Evolutionary conservation across 257 asterid genomes (phyloP), one percentile per base, ranked within the genome.

Genomic region (Verbascum thapsus): DNA sequence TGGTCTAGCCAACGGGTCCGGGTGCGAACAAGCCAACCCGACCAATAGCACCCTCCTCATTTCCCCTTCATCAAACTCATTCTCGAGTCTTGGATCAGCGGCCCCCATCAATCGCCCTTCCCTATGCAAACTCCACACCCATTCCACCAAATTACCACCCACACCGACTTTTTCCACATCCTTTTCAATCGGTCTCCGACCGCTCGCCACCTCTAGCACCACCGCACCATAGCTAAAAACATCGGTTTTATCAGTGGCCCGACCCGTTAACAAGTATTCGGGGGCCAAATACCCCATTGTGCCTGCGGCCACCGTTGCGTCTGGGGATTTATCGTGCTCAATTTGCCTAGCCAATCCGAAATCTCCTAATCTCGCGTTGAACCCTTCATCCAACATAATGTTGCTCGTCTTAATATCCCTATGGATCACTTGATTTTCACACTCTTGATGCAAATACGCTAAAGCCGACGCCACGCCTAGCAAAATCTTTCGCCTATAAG

Each of bases 281-380:
- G 96, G 96, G 11, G 96, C 96, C 44, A 88, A 69, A 60, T 88
- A 88, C 1, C 96, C 96, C 96, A 88, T 88, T 40, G 96, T 88
- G 0, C 95, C 96, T 0, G 96, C 96, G 1, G 96, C 96, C 39
- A 79, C 88, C 1, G 96, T 88, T 0, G 87, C 88, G 39, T 88
- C 95, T 0, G 95, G 96, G 1, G 96, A 88, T 43, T 82, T 83
- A 7, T 88, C 88, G 59, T 88, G 96, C 74, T 82, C 96, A 8
- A 78, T 69, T 65, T 78, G 85, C 47, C 95, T 68, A 0, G 96
- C 96, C 60, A 88, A 66, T 23, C 96, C 96, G 6, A 88, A 88
- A 64, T 88, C 96, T 0, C 96, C 94, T 63, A 88, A 68, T 49
- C 85, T 78, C 1, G 96, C 96, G 41, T 86, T 88, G 76, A 86